Base-by-base conservation (phyloP, 2,329 filamentous ascomycete genomes). In the Aspergillus sp. region DNA sequence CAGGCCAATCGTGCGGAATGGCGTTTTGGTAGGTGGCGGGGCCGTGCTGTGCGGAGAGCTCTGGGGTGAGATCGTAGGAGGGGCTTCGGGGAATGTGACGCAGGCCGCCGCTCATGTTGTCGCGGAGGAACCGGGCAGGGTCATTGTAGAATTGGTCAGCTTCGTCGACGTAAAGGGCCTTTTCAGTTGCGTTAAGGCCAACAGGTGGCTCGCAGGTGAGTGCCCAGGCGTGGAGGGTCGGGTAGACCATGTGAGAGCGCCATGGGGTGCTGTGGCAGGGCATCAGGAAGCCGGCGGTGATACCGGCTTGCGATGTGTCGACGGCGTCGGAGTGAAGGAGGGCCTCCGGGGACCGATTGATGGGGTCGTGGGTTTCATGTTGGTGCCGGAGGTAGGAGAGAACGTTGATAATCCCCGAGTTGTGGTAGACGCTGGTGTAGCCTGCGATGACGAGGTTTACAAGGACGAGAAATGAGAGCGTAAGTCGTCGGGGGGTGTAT, bases 181-280 rank as follows among this genome's bases (percentile, higher is more conserved):
- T 84, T 66, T 89, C 81, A 7, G 74, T 61, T 5, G 72, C 69
- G 22, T 80, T 76, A 0, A 91, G 79, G 62, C 86, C 75, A 11
- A 99, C 74, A 0, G 94, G 94, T 1, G 94, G 94, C 61, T 96
- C 92, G 71, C 94, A 99, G 5, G 88, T 88, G 14, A 97, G 77
- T 0, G 92, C 93, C 78, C 92, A 92, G 3, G 90, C 91, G 52
- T 83, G 75, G 49, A 96, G 84, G 26, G 77, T 75, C 0, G 89
- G 83, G 65, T 94, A 83, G 55, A 95, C 79, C 36, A 97, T 81
- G 65, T 95, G 89, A 14, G 88, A 91, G 63, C 92, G 88, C 93
- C 94, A 97, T 2, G 94, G 93, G 0, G 93, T 97, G 59, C 88
- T 89, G 77, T 99, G 94, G 74, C 94, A 99, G 9, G 94, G 94